Base-by-base conservation (phyloP, 129 eudicot species). In the Rutidosis leptorrhynchoides region DNA sequence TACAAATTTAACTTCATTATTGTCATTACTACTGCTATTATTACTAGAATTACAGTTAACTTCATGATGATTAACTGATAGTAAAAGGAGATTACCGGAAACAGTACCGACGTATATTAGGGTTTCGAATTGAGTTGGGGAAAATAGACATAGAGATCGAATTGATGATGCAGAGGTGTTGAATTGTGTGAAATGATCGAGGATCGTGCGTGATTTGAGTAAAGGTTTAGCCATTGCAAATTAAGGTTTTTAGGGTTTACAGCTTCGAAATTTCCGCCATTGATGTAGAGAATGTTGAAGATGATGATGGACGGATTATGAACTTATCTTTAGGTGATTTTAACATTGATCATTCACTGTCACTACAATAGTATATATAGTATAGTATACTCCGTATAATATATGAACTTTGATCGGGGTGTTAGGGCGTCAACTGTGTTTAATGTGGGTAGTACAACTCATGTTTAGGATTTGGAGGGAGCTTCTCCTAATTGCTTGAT, bases 91-190 rank as follows among this genome's bases (percentile, higher is more conserved):
- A n/a, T 74, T 65, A 53, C 96, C 96, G 51, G 89, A 80, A 33
- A 66, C n/a, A 16, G 89, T 82, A 69, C 96, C 96, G 58, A 73
- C 77, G 81, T 77, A 84, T 40, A 87, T 52, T 64, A 79, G 82
- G 80, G 87, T 74, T 79, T 84, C 76, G 54, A 40, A 12, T 40
- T 12, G 81, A 63, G 37, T 58, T 25, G 62, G 65, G 0, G 84
- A 52, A 54, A 82, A 61, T 58, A 84, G 65, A 0, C 85, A 90
- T 56, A 88, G 51, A 14, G 84, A 84, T 57, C 76, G 80, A 63
- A 84, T 78, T 49, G 74, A 49, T 22, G 82, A 27, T 29, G 83
- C 67, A 29, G 74, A 32, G 14, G 64, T 82, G 46, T 71, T 77
- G 71, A 81, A 79, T 56, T 79, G 77, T 1, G 87, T 71, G 17